Evolutionary conservation across 352 stramenopile species (phyloP).

Genomic region (Pythium brassicae): DNA sequence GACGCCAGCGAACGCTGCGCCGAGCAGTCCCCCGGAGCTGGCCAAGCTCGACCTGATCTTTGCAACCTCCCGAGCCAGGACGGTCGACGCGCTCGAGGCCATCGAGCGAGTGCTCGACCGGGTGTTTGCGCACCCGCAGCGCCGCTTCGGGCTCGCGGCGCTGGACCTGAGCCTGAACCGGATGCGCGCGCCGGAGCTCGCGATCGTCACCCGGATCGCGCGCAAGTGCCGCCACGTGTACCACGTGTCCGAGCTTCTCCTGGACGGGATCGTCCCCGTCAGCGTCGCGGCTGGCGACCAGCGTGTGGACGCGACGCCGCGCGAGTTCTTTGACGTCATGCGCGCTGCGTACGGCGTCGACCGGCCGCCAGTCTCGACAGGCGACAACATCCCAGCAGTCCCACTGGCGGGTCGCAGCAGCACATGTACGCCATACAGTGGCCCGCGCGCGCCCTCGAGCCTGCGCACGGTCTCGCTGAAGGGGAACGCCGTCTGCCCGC

Average conservation of each 20-base stretch:
- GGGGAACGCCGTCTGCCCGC: not conserved
- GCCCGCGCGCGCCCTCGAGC: not conserved
- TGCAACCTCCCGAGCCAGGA: not conserved
- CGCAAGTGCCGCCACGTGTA: not conserved
- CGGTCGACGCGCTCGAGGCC: not conserved
- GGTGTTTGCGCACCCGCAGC: conserved; percentile 4
- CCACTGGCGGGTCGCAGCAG: no score
- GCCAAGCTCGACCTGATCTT: not conserved
- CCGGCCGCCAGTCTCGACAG: not conserved
- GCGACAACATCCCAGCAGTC: not conserved
- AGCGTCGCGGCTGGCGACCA: not conserved
- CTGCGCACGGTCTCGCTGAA: not conserved
- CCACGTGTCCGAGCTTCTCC: not conserved
- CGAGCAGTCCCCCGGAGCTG: no score
- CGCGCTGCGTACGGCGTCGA: not conserved
- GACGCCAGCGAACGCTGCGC: no score
- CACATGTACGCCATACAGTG: no score
- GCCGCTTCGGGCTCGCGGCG: not conserved
- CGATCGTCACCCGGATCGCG: conserved; percentile 10
- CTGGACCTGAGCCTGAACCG: conserved; percentile 9
- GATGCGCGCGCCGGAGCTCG: conserved; percentile 3
- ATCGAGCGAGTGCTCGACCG: conserved; percentile 1
- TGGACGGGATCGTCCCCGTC: not conserved
- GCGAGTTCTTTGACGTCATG: conserved; percentile 7
- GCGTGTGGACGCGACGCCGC: not conserved